These are phyloP conservation scores for Boletus insuetus DNA, from an alignment of 768 basidiomycete species.

Conservation along the genomic window DNA sequence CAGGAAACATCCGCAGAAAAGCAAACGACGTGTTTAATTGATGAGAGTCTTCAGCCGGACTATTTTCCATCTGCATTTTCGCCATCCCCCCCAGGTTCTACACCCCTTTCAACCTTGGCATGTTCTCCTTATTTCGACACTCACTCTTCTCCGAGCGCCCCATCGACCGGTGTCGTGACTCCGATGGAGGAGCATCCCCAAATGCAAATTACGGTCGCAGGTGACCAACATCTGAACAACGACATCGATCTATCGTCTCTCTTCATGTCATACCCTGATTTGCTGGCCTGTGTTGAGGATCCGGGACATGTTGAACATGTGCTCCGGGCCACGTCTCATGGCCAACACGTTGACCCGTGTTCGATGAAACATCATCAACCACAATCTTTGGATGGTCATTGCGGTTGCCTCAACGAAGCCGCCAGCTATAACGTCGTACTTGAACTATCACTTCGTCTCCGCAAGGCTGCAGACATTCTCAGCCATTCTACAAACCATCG, in stretches of 20 bases:
- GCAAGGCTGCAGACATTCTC: slow-evolving; percentile 57
- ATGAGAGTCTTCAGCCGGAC: slow-evolving; percentile 16
- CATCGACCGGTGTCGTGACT: slow-evolving; percentile 38
- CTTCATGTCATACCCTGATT: slow-evolving; percentile 35
- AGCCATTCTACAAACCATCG: slow-evolving; percentile 43
- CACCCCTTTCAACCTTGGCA: slow-evolving; percentile 6
- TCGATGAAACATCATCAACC: slow-evolving; percentile 15
- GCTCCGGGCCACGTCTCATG: background rate
- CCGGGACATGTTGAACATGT: slow-evolving; percentile 8
- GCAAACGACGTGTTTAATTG: background rate
- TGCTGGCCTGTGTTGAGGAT: slow-evolving; percentile 17
- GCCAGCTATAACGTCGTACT: slow-evolving; percentile 55
- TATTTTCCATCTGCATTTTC: slow-evolving; percentile 32
- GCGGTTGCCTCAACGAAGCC: slow-evolving; percentile 57
- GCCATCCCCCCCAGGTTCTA: slow-evolving; percentile 31
- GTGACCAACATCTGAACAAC: slow-evolving; percentile 25
- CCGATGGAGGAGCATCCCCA: slow-evolving; percentile 45
- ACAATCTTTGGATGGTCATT: slow-evolving; percentile 37
- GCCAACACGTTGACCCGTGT: slow-evolving; percentile 5
- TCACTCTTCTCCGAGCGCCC: slow-evolving; percentile 26
- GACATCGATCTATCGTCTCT: slow-evolving; percentile 45
- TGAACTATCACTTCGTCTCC: slow-evolving; percentile 62
- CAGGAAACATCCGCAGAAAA: slow-evolving; percentile 6
- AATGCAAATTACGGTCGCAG: slow-evolving; percentile 28
- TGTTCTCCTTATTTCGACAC: slow-evolving; percentile 19